phyloP scores from a whole-genome alignment of 768 basidiomycete species.

The Boletus pseudo-olivaceus region DNA sequence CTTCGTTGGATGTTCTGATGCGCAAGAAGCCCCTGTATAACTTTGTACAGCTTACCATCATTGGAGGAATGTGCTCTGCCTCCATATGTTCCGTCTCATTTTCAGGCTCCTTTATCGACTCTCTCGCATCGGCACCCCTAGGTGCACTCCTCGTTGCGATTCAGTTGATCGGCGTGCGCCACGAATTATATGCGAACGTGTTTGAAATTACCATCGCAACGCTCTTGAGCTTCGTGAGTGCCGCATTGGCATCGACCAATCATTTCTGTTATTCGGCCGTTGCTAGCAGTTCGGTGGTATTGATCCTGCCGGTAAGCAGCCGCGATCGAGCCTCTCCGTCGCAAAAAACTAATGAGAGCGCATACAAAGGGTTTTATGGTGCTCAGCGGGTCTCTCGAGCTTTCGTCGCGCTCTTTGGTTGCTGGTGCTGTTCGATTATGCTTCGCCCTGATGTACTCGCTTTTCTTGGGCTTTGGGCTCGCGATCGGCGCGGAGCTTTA shows the following conservation, averaged over 20 bases:
- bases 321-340: not conserved
- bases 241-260: slow-evolving; percentile 64
- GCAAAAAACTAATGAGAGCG: not conserved
- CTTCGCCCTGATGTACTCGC: slow-evolving; percentile 76
- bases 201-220: slow-evolving; percentile 83
- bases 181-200: slow-evolving; percentile 77
- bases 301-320: slow-evolving; percentile 67
- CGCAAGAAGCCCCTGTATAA: slow-evolving; percentile 56
- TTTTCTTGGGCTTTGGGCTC: slow-evolving; percentile 77
- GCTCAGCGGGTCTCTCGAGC: slow-evolving; percentile 69
- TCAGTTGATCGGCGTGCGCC: slow-evolving; percentile 67
- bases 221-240: slow-evolving; percentile 74
- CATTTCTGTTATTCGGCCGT: slow-evolving; percentile 79
- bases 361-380: slow-evolving; percentile 56
- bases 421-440: slow-evolving; percentile 82
- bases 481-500: slow-evolving; percentile 75
- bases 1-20: slow-evolving; percentile 73
- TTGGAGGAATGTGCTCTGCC: slow-evolving; percentile 75
- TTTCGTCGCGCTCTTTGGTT: slow-evolving; percentile 78
- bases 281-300: slow-evolving; percentile 70
- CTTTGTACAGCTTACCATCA: slow-evolving; percentile 57
- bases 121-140: slow-evolving; percentile 66
- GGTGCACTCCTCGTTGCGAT: slow-evolving; percentile 71
- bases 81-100: slow-evolving; percentile 74
- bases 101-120: slow-evolving; percentile 75